Conservation (phyloP, 2,329 filamentous ascomycete species). For the Aspergillus floridensis region DNA sequence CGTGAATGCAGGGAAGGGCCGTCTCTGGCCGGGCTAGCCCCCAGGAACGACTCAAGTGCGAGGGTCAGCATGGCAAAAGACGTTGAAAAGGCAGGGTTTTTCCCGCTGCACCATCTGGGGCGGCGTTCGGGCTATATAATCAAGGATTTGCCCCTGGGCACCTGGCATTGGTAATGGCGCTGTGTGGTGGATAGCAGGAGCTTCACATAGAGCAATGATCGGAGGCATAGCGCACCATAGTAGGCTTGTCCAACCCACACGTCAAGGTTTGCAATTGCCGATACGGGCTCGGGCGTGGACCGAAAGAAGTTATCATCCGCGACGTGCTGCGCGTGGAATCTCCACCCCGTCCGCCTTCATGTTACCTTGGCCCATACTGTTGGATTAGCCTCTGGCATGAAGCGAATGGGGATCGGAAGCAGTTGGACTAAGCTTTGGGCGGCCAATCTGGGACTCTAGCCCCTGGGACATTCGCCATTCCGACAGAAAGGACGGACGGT, state of each 20-base stretch:
- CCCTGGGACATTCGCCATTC: not conserved
- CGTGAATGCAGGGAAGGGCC: not conserved
- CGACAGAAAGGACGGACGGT: not conserved
- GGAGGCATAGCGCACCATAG: not conserved
- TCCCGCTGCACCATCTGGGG: not conserved
- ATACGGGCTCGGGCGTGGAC: not conserved
- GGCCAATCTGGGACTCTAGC: not conserved
- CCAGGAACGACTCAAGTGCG: slow-evolving; percentile 2
- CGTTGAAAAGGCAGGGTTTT: not conserved
- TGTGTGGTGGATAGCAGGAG: not conserved
- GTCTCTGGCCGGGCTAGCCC: not conserved
- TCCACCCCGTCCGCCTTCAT: not conserved
- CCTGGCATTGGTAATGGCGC: not conserved
- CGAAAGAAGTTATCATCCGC: not conserved
- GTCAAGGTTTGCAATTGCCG: not conserved
- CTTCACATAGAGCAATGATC: not conserved
- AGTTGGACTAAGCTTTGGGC: not conserved
- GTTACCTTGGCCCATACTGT: not conserved
- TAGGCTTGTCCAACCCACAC: not conserved
- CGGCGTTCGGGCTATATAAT: slow-evolving; percentile 4
- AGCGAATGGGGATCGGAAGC: not conserved
- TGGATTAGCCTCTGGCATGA: not conserved
- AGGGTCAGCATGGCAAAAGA: slow-evolving; percentile 1
- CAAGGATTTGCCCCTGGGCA: not conserved
- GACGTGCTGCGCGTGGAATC: not conserved